A percentile compares a stretch with the other conserved stretches of the same genome.
Conservation (phyloP, 2,329 filamentous ascomycete genomes). For the Xylaria sp. region DNA sequence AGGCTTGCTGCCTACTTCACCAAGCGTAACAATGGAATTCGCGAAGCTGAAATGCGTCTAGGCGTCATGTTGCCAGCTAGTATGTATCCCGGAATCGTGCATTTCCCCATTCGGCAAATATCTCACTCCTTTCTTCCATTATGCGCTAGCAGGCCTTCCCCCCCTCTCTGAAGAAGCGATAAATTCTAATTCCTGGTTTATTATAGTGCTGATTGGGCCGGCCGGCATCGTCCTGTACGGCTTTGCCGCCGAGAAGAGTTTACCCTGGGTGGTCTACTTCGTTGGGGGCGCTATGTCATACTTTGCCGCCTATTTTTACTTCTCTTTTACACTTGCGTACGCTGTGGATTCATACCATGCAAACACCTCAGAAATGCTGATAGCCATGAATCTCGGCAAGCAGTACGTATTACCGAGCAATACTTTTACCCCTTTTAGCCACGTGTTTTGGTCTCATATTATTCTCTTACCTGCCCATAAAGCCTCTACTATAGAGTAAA, state of each 20-base stretch:
- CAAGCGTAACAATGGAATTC: slow-evolving; percentile 54
- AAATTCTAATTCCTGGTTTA: slow-evolving; percentile 19
- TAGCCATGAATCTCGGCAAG: slow-evolving; percentile 68
- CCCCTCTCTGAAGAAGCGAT: neutral
- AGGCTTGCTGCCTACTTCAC: slow-evolving; percentile 54
- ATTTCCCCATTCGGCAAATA: slow-evolving; percentile 4
- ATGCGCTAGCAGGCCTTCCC: slow-evolving; percentile 3
- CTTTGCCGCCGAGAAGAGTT: slow-evolving; percentile 50
- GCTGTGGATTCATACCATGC: slow-evolving; percentile 69
- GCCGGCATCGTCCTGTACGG: slow-evolving; percentile 54
- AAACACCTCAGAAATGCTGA: slow-evolving; percentile 73
- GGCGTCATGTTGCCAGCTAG: slow-evolving; percentile 51
- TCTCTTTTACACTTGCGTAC: slow-evolving; percentile 70
- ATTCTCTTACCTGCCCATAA: neutral
- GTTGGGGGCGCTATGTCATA: slow-evolving; percentile 62
- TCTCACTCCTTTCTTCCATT: neutral
- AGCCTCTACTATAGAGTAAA: neutral
- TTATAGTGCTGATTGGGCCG: slow-evolving; percentile 48
- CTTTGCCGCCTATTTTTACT: slow-evolving; percentile 65
- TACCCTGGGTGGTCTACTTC: slow-evolving; percentile 61
- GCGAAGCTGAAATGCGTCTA: slow-evolving; percentile 58
- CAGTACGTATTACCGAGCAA: slow-evolving; percentile 48
- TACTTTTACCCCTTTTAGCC: neutral
- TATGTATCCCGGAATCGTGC: slow-evolving; percentile 10
- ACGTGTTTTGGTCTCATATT: neutral